Percentiles rank a stretch among this genome's conserved stretches.
Evolutionary conservation across 139 green algal species (phyloP).

Genomic region (Coelastrella sp.): DNA sequence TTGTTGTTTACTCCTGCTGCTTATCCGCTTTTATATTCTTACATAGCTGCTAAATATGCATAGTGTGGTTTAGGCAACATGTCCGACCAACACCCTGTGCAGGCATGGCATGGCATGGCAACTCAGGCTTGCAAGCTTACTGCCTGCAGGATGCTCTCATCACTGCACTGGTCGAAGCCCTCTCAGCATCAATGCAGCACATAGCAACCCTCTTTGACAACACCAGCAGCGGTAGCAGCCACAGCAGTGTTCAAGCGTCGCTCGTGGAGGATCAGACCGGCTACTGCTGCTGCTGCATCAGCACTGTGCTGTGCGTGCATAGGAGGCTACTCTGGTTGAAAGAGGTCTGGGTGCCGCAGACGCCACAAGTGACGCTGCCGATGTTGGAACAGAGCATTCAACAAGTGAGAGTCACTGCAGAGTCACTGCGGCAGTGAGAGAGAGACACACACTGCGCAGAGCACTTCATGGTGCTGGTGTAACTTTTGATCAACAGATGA

Average conservation of each 20-base stretch:
- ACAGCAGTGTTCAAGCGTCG: neutral
- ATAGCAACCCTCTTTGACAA: neutral
- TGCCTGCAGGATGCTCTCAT: neutral
- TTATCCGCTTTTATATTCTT: neutral
- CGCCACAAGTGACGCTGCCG: neutral
- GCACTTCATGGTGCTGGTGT: no score
- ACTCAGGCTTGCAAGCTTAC: neutral
- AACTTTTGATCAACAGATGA: no score
- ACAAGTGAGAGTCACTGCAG: neutral
- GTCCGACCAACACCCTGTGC: no score
- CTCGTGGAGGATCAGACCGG: neutral
- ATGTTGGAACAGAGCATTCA: neutral
- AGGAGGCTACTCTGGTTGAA: neutral
- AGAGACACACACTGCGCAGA: no score
- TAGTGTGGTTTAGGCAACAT: no score
- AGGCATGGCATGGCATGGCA: no score
- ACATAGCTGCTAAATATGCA: no score
- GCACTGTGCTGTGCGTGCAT: constrained; percentile 18
- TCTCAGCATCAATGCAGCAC: neutral
- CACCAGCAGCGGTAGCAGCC: neutral
- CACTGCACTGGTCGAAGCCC: neutral
- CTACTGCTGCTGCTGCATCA: constrained; percentile 32
- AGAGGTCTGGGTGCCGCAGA: neutral
- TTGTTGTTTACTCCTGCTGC: neutral
- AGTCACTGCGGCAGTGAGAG: no score